phyloP scores from a whole-genome alignment of 192 early-diverging fungal genomes.

The Umbelopsis vinacea region DNA sequence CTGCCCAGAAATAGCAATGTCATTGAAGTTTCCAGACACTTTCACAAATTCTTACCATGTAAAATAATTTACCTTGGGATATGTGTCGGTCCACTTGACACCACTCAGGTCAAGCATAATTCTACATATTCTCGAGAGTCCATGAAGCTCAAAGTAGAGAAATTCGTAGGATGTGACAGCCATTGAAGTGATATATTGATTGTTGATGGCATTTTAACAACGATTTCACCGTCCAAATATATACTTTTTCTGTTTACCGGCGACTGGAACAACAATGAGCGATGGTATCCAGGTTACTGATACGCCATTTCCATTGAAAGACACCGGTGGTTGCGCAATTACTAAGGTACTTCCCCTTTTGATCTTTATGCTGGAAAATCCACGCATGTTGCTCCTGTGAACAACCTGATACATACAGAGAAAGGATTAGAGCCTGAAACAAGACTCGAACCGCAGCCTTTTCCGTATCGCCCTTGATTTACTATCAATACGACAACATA shows the following conservation, averaged over 20 bases:
- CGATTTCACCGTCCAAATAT: not conserved
- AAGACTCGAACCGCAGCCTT: too few relatives aligned
- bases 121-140: not conserved
- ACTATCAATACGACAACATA: too few relatives aligned
- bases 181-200: not conserved
- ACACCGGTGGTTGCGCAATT: not conserved
- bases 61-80: not conserved
- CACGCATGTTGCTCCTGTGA: too few relatives aligned
- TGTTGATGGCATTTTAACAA: not conserved
- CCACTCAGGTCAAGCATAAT: not conserved
- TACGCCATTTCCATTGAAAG: not conserved
- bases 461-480: too few relatives aligned
- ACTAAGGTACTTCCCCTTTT: not conserved
- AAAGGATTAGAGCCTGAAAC: too few relatives aligned
- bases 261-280: too few relatives aligned
- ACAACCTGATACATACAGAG: too few relatives aligned
- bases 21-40: not conserved
- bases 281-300: not conserved
- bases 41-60: not conserved
- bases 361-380: not conserved
- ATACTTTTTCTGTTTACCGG: not conserved
- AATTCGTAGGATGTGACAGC: slow-evolving; percentile 3
- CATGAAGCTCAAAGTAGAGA: not conserved
- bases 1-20: not conserved
- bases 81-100: slow-evolving; percentile 3